Conservation (phyloP, 1,284 basidiomycete genomes). For the Peniophora sp. region DNA sequence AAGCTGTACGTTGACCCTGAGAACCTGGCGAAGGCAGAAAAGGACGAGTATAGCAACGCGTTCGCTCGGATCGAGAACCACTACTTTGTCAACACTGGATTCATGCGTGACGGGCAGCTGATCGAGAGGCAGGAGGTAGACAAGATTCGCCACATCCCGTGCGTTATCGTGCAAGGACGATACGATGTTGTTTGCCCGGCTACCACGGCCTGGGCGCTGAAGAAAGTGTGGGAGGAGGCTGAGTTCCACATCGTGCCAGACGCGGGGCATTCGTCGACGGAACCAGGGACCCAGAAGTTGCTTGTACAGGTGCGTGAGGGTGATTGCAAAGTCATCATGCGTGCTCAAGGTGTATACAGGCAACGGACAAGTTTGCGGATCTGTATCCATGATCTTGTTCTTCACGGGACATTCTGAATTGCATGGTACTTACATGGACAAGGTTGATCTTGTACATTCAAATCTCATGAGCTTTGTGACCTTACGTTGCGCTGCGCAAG, state of each 20-base stretch:
- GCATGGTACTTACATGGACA: no score
- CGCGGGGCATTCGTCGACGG: slow-evolving; percentile 85
- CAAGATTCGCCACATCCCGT: slow-evolving; percentile 88
- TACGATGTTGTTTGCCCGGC: slow-evolving; percentile 80
- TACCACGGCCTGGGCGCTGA: slow-evolving; percentile 74
- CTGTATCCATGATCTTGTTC: slow-evolving; percentile 1
- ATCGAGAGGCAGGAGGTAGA: slow-evolving; percentile 79
- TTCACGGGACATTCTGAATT: no score
- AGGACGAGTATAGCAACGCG: slow-evolving; percentile 71
- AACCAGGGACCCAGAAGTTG: slow-evolving; percentile 66
- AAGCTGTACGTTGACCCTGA: slow-evolving; percentile 65
- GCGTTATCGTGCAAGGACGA: slow-evolving; percentile 79
- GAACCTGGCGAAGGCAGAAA: slow-evolving; percentile 63
- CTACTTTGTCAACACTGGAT: slow-evolving; percentile 85
- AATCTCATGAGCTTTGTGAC: no score
- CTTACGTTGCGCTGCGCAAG: no score
- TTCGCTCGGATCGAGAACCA: slow-evolving; percentile 92
- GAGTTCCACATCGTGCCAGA: slow-evolving; percentile 81
- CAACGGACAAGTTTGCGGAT: slow-evolving; percentile 14
- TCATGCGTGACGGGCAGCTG: slow-evolving; percentile 86
- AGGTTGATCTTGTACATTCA: no score
- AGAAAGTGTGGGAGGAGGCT: slow-evolving; percentile 78
- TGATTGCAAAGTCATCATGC: not conserved
- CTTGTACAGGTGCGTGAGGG: slow-evolving; percentile 55
- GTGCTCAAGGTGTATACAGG: slow-evolving; percentile 6